A percentile compares a stretch with the other conserved stretches of the same genome.
Evolutionary conservation across 176 grass and related monocot genomes (phyloP).

Genomic region (Triticum dicoccoides): DNA sequence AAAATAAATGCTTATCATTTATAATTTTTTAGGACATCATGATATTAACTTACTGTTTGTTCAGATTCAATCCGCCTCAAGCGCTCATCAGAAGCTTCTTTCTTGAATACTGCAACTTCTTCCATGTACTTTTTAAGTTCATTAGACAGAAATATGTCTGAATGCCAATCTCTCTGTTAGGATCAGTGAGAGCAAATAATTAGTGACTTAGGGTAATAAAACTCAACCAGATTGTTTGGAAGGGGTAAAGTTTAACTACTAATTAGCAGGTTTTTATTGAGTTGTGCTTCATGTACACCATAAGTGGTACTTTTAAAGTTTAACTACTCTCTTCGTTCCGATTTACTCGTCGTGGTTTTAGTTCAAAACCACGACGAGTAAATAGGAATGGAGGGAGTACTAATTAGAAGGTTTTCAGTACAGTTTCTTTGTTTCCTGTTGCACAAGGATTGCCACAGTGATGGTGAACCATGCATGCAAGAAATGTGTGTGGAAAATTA

Average conservation of each 20-base stretch:
- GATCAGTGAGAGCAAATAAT: background rate
- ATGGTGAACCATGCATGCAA: no score
- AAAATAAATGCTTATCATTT: background rate
- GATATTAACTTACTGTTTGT: conserved; percentile 20
- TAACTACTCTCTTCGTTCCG: no score
- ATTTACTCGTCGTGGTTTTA: no score
- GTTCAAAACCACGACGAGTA: no score
- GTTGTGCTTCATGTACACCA: background rate
- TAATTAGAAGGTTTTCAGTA: background rate
- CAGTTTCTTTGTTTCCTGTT: background rate
- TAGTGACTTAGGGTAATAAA: background rate
- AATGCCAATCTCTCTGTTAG: conserved; percentile 25
- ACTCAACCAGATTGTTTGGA: background rate
- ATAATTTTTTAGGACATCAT: background rate
- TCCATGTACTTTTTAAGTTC: conserved; percentile 26
- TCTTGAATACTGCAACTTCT: conserved; percentile 23
- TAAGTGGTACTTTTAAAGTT: background rate
- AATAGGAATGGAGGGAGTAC: no score
- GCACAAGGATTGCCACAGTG: background rate
- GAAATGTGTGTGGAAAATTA: background rate
- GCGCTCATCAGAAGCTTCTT: conserved; percentile 32
- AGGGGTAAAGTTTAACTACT: background rate
- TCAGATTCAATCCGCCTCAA: conserved; percentile 40
- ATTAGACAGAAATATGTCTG: background rate
- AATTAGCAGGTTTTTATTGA: background rate